Evolutionary conservation across 192 early-diverging fungal genomes (phyloP), one percentile per base, ranked within the genome.

Genomic region (Entomortierella lignicola): DNA sequence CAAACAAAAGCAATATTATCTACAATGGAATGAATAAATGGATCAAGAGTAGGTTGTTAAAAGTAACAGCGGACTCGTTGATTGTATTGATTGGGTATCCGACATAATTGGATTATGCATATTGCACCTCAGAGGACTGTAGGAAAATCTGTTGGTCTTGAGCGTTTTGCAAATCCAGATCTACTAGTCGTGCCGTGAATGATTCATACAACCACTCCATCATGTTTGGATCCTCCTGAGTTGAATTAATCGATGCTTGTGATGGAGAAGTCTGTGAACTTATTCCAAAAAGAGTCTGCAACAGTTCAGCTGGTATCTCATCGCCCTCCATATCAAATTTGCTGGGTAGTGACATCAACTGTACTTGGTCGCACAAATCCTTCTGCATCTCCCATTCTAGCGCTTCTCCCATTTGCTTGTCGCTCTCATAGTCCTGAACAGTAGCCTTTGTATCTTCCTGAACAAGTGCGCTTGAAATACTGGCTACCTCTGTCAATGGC

Each of bases 141-240:
- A 53, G 31, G 43, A 41, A 62, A 4, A 29, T 62, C 21, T 71
- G 69, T 41, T 61, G 57, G 18, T 62, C 60, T 8, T 44, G 50
- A 17, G 21, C n/a, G n/a, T 5, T 44, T 21, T 62, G 69, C 60
- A 55, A 5, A 50, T 74, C 63, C 25, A 66, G 20, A 4, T 59
- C 72, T 1, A 74, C 72, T 39, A 74, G 43, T 18, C 59, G 54
- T 7, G 72, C 72, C 65, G 63, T 42, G 58, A 68, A 48, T 0
- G 65, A 68, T 57, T 77, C 72, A 41, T 77, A 77, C 20, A 77
- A 29, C 72, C 72, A 77, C 8, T 66, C 72, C 30, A 66, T 30
- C 72, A 66, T 74, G 52, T 48, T 66, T 2, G 63, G 47, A 23
- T 77, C 65, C 52, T 68, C 72, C 25, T 37, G 21, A 8, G 27